Evolutionary conservation across 148 eudicot genomes (phyloP).

Genomic region (Cornus florida): DNA sequence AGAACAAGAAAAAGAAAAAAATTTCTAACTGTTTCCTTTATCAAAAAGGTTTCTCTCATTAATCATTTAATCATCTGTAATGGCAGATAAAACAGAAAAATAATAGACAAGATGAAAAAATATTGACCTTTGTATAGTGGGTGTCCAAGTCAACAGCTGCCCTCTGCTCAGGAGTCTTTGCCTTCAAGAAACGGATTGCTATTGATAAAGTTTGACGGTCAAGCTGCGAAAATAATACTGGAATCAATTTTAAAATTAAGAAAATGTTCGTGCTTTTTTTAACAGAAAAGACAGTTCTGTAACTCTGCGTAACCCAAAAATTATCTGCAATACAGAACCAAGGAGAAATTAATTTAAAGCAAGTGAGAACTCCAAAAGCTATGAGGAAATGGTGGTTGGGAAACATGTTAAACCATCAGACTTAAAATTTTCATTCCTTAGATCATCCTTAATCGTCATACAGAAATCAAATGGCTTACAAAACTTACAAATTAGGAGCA

Average conservation of each 20-base stretch:
- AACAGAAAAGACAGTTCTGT: neutral
- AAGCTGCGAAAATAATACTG: conserved; percentile 44
- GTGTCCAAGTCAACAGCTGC: conserved; percentile 99
- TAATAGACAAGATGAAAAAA: neutral
- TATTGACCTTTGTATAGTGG: conserved; percentile 76
- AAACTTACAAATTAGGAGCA: neutral
- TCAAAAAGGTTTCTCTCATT: neutral
- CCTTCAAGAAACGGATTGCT: conserved; percentile 77
- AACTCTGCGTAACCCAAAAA: neutral
- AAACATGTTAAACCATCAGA: neutral
- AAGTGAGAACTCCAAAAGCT: neutral
- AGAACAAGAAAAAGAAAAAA: neutral
- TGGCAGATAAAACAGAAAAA: neutral
- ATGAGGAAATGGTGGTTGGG: neutral
- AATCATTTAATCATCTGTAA: neutral
- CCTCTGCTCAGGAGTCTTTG: conserved; percentile 92
- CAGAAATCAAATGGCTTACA: neutral
- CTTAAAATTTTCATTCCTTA: neutral
- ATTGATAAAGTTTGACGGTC: conserved; percentile 72
- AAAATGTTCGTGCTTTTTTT: neutral
- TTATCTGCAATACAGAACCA: neutral
- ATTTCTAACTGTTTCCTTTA: neutral
- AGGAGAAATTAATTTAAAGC: neutral
- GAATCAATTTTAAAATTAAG: neutral
- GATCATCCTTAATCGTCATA: neutral